Base-by-base conservation (phyloP, 306 rosid species). In the Inga laurina region DNA sequence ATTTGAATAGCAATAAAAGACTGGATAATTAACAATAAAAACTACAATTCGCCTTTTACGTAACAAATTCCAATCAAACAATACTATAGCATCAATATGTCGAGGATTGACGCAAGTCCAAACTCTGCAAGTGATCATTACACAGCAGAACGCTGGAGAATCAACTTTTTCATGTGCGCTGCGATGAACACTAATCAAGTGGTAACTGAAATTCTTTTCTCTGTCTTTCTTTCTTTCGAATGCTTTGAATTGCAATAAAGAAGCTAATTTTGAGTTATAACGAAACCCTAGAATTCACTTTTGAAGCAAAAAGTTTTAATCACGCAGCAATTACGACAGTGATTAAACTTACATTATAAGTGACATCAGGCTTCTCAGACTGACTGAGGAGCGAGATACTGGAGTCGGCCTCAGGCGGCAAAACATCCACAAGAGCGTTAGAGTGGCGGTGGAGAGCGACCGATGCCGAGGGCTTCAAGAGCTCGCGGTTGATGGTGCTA, bases 331-430 rank as follows among this genome's bases (percentile, higher is more conserved):
- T 62, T 49, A 15, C 3, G 8, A 54, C 7, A 0, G 1, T 14
- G 32, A 79, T 30, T 1, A n/a, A 27, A 37, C 92, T 87, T 67
- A 97, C 99, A 79, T 85, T 90, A 81, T 97, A 97, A 64, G 98
- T 89, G 81, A 97, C 99, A 72, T 97, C 99, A 4, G 99, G 99
- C 93, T 97, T 97, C 91, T 97, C 99, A 0, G 99, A 97, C 88
- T 97, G 99, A 80, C 99, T 97, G 13, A 97, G 97, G 0, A 97
- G 95, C 2, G 99, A 97, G 70, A 97, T 97, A 22, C 99, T 97
- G 2, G 99, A 97, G 27, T 97, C 99, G 3, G 99, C 99, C 86
- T 97, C 99, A 2, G 99, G 99, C 6, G 99, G 99, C 57, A 97
- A 89, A 45, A 97, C 99, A 24, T 97, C 99, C 39, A 97, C 99